Evolutionary conservation across 805 yeast species (phyloP).

Genomic region (Ogataea dorogensis): DNA sequence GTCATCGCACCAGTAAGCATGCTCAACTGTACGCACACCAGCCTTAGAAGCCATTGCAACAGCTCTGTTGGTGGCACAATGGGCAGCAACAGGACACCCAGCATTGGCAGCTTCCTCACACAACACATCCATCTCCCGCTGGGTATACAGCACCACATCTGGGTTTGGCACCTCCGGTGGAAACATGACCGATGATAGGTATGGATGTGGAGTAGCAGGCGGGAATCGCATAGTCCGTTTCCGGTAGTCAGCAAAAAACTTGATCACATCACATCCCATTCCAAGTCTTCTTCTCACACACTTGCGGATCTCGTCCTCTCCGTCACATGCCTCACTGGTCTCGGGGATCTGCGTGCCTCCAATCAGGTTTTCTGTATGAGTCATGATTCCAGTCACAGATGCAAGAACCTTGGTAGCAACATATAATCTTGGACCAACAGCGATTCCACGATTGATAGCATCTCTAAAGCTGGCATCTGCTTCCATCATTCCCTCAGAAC

Average conservation of each 20-base stretch:
- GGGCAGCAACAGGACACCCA: slow-evolving; percentile 30
- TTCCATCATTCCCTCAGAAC: slow-evolving; percentile 31
- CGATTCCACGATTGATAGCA: slow-evolving; percentile 28
- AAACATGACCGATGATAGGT: slow-evolving; percentile 26
- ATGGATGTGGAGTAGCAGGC: slow-evolving; percentile 30
- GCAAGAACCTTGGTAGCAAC: slow-evolving; percentile 30
- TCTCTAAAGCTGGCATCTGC: slow-evolving; percentile 31
- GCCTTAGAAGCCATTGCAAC: slow-evolving; percentile 30
- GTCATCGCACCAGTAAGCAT: slow-evolving; percentile 28
- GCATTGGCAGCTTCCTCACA: slow-evolving; percentile 28
- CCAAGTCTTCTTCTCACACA: slow-evolving; percentile 29
- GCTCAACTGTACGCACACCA: slow-evolving; percentile 28
- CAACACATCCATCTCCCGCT: slow-evolving; percentile 28
- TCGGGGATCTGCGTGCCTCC: slow-evolving; percentile 27
- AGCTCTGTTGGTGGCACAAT: slow-evolving; percentile 29
- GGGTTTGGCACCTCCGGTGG: slow-evolving; percentile 31
- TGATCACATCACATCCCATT: slow-evolving; percentile 29
- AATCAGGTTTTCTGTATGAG: slow-evolving; percentile 26
- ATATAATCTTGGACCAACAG: slow-evolving; percentile 27
- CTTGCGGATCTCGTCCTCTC: slow-evolving; percentile 27
- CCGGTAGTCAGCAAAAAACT: slow-evolving; percentile 30
- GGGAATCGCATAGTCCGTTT: slow-evolving; percentile 30
- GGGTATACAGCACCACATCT: slow-evolving; percentile 28
- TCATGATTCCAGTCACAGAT: slow-evolving; percentile 23
- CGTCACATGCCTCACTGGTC: slow-evolving; percentile 29